These are phyloP conservation scores for Holtermannia corniformis DNA, from an alignment of 768 basidiomycete species.

Conservation along the genomic window DNA sequence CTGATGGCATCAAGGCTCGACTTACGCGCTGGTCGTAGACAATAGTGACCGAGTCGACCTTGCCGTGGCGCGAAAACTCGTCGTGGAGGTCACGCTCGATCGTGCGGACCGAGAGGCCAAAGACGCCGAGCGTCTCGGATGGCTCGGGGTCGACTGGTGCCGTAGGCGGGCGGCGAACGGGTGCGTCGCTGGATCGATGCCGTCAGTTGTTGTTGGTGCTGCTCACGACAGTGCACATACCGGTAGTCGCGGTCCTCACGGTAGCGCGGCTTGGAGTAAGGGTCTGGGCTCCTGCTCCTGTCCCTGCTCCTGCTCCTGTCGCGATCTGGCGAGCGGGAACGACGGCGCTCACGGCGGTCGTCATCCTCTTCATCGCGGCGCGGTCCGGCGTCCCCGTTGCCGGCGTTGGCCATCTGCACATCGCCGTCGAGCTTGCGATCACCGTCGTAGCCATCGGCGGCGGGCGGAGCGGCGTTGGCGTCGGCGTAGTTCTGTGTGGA, in stretches of 20 bases:
- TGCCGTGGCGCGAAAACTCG: slow-evolving; percentile 79
- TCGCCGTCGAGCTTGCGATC: no score
- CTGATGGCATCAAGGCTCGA: slow-evolving; percentile 15
- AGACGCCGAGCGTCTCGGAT: slow-evolving; percentile 86
- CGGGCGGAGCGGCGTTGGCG: not conserved
- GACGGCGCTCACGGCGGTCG: not conserved
- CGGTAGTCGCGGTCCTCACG: not conserved
- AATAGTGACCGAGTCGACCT: slow-evolving; percentile 89
- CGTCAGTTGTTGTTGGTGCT: no score
- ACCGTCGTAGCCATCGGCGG: not conserved
- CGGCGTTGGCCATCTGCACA: not conserved
- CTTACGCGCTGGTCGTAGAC: slow-evolving; percentile 93
- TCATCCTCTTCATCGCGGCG: not conserved
- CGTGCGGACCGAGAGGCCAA: slow-evolving; percentile 92
- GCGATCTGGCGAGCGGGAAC: not conserved
- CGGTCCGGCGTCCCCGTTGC: not conserved
- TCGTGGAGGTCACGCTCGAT: slow-evolving; percentile 88
- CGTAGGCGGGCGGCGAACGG: slow-evolving; percentile 3
- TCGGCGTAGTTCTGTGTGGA: not conserved
- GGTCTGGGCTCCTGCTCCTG: not conserved
- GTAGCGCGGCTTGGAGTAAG: not conserved
- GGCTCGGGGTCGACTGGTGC: slow-evolving; percentile 45
- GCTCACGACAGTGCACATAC: not conserved
- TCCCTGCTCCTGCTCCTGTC: not conserved
- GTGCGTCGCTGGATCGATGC: not conserved